A percentile compares a stretch with the other conserved stretches of the same genome.
Conservation (phyloP, 192 early-diverging fungal genomes). For the Mortierella claussenii region DNA sequence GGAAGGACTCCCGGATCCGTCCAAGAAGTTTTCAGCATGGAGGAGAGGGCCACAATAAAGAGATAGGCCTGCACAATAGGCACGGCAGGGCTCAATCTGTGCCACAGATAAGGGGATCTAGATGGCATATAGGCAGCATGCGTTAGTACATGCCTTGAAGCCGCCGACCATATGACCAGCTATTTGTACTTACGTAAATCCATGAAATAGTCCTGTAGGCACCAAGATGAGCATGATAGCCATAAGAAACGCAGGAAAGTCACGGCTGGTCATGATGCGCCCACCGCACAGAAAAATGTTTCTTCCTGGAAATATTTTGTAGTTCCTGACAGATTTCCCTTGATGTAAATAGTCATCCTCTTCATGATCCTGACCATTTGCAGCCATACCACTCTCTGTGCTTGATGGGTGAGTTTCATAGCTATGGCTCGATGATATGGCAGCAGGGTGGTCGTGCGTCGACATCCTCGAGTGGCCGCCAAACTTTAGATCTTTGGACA, state of each 20-base stretch:
- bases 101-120: slow-evolving; percentile 77
- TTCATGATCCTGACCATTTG: slow-evolving; percentile 11
- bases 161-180: no score
- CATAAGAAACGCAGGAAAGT: slow-evolving; percentile 69
- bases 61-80: slow-evolving; percentile 78
- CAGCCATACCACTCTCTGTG: slow-evolving; percentile 11
- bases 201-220: slow-evolving; percentile 69
- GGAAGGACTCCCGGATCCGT: slow-evolving; percentile 81
- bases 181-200: slow-evolving; percentile 66
- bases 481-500: slow-evolving; percentile 5
- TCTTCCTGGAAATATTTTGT: slow-evolving; percentile 62
- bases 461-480: slow-evolving; percentile 15
- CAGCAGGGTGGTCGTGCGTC: not conserved
- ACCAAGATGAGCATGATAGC: slow-evolving; percentile 64
- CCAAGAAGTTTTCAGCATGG: slow-evolving; percentile 82
- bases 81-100: slow-evolving; percentile 63
- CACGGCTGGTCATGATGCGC: slow-evolving; percentile 72
- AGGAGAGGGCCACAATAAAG: slow-evolving; percentile 66
- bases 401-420: slow-evolving; percentile 6
- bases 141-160: no score
- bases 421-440: not conserved
- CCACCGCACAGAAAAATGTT: slow-evolving; percentile 73
- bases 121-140: no score
- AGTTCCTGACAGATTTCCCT: slow-evolving; percentile 44
- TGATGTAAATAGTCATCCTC: slow-evolving; percentile 36